Base-by-base conservation (phyloP, 2,329 filamentous ascomycete species). In the Exserohilum turcica region DNA sequence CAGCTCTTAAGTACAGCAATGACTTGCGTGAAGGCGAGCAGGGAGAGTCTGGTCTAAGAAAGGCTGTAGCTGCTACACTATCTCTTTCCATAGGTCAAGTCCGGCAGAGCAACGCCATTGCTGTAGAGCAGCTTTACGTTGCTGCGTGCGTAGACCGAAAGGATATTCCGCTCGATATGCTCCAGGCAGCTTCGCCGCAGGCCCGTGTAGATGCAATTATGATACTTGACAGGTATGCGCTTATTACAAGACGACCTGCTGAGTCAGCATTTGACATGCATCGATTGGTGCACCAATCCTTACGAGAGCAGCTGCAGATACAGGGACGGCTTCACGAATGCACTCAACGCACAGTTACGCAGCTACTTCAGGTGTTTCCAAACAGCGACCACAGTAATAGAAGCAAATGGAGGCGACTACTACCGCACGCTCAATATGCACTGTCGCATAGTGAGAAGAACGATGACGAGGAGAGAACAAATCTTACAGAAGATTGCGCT, bases 61-160 rank as follows among this genome's bases (percentile, higher is more conserved):
- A 24, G 21, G 21, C 21, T 24, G 21, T 24, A 24, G 21, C 21
- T 24, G 21, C 21, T 24, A 24, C 21, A 24, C 21, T 24, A 24
- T 24, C 21, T 24, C 21, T 24, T 24, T 24, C 21, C 7, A 24
- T 24, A 24, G 4, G 7, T 24, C 21, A 24, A 24, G 21, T 24
- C 21, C 21, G 39, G 7, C 10, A 27, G n/a, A 29, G 74, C 1
- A 57, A 76, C 37, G 5, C 43, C 1, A 31, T 58, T 3, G 77
- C 77, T 2, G 73, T 72, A 29, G 48, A 72, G 0, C 50, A 78
- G 29, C 64, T 81, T 0, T 70, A 63, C 0, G 76, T 78, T 39
- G 69, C 77, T 13, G 74, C 74, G 1, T 75, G 64, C 18, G 73
- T 81, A 18, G 48, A 61, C 27, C 52, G 31, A 49, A 65, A 62